Percentiles rank a stretch among this genome's conserved stretches.
Conservation (phyloP, 305 asterid species). For the Solanum hybrid region DNA sequence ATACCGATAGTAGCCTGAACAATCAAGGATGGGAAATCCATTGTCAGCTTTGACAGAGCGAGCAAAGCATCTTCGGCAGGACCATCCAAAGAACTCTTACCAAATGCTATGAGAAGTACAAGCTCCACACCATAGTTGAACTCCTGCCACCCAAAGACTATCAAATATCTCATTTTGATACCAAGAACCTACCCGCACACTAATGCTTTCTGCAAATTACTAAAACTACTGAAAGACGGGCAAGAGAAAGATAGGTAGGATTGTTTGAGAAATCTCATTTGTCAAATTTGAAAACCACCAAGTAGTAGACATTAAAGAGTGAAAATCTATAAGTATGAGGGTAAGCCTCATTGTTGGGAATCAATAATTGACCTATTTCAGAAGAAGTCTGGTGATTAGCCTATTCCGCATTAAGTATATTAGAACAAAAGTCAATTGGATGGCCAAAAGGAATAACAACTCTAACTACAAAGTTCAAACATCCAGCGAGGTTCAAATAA, state of each 20-base stretch:
- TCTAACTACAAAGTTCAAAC: not conserved
- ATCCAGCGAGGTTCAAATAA: not conserved
- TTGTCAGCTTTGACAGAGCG: conserved; percentile 34
- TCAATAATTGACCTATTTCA: not conserved
- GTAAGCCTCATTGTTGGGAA: not conserved
- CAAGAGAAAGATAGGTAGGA: not conserved
- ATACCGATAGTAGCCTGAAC: conserved; percentile 68
- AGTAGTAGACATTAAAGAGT: not conserved
- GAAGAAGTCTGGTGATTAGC: not conserved
- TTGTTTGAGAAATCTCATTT: not conserved
- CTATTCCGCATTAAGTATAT: not conserved
- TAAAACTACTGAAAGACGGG: not conserved
- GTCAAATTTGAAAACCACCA: not conserved
- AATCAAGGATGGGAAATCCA: conserved; percentile 57
- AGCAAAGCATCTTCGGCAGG: conserved; percentile 41
- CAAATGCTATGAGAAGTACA: conserved; percentile 44
- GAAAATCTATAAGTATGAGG: not conserved
- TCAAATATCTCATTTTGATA: not conserved
- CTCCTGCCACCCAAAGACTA: conserved; percentile 41
- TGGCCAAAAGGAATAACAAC: not conserved
- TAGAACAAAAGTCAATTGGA: not conserved
- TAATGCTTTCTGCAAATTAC: not conserved
- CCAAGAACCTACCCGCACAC: not conserved
- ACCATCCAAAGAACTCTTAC: conserved; percentile 31
- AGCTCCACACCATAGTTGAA: conserved; percentile 67